Evolutionary conservation across 1,139 yeast genomes (phyloP), one percentile per base, ranked within the genome.

Genomic region (Chernovozyma sophiae-reginae): DNA sequence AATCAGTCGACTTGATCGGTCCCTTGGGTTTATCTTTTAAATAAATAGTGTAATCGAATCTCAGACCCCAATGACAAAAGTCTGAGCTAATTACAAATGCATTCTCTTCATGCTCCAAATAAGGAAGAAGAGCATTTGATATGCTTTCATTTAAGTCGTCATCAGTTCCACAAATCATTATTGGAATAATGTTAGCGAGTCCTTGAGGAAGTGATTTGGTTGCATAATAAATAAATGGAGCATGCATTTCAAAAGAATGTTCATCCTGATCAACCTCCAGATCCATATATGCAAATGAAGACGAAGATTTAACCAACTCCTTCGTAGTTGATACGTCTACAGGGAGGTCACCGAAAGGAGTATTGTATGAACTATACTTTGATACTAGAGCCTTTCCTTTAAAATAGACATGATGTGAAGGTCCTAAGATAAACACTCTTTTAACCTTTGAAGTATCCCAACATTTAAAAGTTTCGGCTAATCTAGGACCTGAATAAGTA

Each of bases 201-300:
- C 72, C 72, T 31, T 60, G 63, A 11, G 66, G 54, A 11, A 60
- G 46, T 7, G 51, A 47, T n/a, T 23, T 37, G 4, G 80, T 64
- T 41, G 72, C 63, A 43, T 71, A 65, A 48, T 77, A 70, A 5
- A 87, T 63, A 45, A 77, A 82, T 0, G 97, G 96, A 52, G 85
- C 75, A 58, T 92, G 98, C 96, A 94, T 85, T 54, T 94, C 98
- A 53, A 92, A 78, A 34, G 95, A 83, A 56, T 92, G 99, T 56
- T 94, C 99, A 23, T 83, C 85, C 41, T 81, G 79, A 56, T 94
- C 99, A 10, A 71, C 71, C 0, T 67, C 73, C 2, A 56, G 47
- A 31, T 70, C 61, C 94, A 92, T 84, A 35, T 53, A 58, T 40
- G 65, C 65, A 52, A 86, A 81, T 4, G 12, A 13, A 11, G 20